phyloP scores from a whole-genome alignment of 176 grass and related monocot genomes.

The Oryza coarctata region DNA sequence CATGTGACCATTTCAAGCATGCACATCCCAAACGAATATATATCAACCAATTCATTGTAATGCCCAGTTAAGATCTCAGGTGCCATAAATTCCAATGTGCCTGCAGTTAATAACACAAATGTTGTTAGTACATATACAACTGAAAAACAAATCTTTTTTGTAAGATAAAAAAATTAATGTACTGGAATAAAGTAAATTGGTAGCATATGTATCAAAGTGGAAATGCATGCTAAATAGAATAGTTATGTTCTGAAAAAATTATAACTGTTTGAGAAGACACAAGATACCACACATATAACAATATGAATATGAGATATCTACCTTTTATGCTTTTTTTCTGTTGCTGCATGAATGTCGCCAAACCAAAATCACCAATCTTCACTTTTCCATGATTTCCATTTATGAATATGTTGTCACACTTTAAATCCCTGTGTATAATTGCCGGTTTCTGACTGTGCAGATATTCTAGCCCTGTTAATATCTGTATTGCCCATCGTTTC shows the following conservation, averaged over 20 bases:
- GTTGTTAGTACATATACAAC: neutral
- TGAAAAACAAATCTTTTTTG: neutral
- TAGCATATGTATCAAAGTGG: neutral
- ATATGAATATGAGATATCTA: neutral
- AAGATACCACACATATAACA: neutral
- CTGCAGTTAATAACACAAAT: constrained; percentile 24
- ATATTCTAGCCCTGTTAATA: constrained; percentile 53
- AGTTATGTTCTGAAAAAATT: neutral
- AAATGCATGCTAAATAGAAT: neutral
- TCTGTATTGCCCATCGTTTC: constrained; percentile 44
- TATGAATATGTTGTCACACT: constrained; percentile 60
- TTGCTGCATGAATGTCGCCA: constrained; percentile 50
- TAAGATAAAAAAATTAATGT: neutral
- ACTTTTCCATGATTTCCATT: constrained; percentile 62
- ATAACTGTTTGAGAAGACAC: neutral
- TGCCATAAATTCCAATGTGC: constrained; percentile 64
- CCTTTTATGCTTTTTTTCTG: constrained; percentile 48
- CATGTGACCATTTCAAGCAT: constrained; percentile 66
- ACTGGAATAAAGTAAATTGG: neutral
- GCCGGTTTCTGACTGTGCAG: constrained; percentile 36
- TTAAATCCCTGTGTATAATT: constrained; percentile 54
- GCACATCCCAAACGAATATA: constrained; percentile 69
- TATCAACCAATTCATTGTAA: constrained; percentile 57
- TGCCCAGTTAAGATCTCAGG: constrained; percentile 50
- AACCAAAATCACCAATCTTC: constrained; percentile 57